Conservation (phyloP, 2,329 filamentous ascomycete species). For the Periconia sp. region DNA sequence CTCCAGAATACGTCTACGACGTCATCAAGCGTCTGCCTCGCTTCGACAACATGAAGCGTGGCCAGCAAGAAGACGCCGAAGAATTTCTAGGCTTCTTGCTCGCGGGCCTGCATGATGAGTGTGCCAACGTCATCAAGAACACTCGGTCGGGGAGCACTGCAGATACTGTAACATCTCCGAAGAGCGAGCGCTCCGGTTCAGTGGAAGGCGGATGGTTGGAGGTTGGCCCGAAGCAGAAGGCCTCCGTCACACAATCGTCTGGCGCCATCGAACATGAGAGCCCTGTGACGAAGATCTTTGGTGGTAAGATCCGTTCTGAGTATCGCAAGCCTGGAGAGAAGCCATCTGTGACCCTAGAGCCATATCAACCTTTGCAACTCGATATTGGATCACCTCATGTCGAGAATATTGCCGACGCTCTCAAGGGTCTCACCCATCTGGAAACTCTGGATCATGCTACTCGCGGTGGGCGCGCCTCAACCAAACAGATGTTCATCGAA, state of each 20-base stretch:
- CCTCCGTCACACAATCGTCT: constrained; percentile 84
- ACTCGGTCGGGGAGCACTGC: constrained; percentile 41
- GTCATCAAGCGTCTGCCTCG: constrained; percentile 85
- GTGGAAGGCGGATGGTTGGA: constrained; percentile 83
- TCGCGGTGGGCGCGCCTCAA: constrained; percentile 78
- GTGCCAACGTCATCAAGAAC: constrained; percentile 74
- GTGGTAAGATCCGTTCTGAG: constrained; percentile 88
- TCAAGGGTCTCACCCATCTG: constrained; percentile 81
- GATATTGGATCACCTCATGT: constrained; percentile 90
- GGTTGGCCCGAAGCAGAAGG: constrained; percentile 89
- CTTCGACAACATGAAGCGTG: constrained; percentile 93
- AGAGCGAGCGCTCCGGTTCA: constrained; percentile 52
- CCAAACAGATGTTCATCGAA: constrained; percentile 95
- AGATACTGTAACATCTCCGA: constrained; percentile 48
- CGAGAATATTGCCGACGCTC: constrained; percentile 88
- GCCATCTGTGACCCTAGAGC: constrained; percentile 88
- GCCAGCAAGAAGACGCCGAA: constrained; percentile 96
- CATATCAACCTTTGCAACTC: constrained; percentile 91
- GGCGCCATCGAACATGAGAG: constrained; percentile 75
- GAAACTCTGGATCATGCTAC: constrained; percentile 84
- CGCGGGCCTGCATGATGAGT: constrained; percentile 93
- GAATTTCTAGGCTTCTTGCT: constrained; percentile 94
- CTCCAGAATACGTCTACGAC: constrained; percentile 93
- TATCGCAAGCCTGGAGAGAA: constrained; percentile 85
- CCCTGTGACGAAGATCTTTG: constrained; percentile 93